Evolutionary conservation across 495 filamentous ascomycete species (phyloP), one percentile per base, ranked within the genome.

Genomic region (Penicillium chermesinum): DNA sequence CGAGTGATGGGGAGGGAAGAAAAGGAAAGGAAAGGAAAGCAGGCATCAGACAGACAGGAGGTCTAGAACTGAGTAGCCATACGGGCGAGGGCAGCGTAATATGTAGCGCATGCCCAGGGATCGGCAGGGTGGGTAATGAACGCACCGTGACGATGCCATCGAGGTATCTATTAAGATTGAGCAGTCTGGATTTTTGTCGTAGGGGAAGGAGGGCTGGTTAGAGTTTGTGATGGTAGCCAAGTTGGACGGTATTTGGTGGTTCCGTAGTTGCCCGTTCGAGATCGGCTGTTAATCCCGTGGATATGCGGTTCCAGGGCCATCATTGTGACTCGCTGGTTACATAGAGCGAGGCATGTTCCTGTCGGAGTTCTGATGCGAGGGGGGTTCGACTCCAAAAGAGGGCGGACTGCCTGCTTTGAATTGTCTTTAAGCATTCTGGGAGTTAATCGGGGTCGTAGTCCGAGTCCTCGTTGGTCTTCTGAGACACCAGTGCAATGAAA

Each of bases 131-230:
- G 50, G 42, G 53, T 57, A 49, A 64, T 61, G 52, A 46, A 39
- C 33, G 21, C 36, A 55, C n/a, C n/a, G n/a, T n/a, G n/a, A n/a
- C 50, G 48, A 64, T 64, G 58, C 57, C 58, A 61, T 64, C 42
- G 42, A 46, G 17, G n/a, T 19, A 8, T 21, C 35, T n/a, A 17
- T 43, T 50, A 45, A 33, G 51, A 39, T 44, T 1, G 48, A 22
- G 40, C 37, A 35, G 42, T 20, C 51, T 18, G 21, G 21, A 13
- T 41, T 44, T 21, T 19, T 44, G 30, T 40, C 41, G 43, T 27
- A 45, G 12, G 33, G 2, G 38, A 22, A 20, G 35, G 38, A 20
- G 1, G 42, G 16, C 6, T 38, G 47, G 41, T 38, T 40, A 42
- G 17, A 13, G 41, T 44, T 14, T n/a, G 15, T 38, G 35, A 20